phyloP scores from a whole-genome alignment of 495 filamentous ascomycete species.

The Aspergillus campestris region DNA sequence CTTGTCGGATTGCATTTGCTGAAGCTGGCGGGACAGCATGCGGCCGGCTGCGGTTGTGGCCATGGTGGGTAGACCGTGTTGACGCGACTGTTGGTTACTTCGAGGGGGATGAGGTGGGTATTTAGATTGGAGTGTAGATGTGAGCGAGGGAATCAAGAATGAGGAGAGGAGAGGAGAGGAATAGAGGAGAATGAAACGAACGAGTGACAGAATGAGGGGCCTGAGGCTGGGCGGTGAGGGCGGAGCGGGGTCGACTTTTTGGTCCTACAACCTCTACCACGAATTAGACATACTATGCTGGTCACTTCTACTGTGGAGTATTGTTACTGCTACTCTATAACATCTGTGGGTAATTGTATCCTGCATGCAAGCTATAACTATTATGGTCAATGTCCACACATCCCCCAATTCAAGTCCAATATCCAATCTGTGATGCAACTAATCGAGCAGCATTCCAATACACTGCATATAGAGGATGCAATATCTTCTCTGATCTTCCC shows the following conservation, averaged over 20 bases:
- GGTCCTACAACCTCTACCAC: too few relatives aligned
- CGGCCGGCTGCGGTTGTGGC: conserved; percentile 54
- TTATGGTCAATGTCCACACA: too few relatives aligned
- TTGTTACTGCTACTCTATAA: too few relatives aligned
- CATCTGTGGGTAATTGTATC: too few relatives aligned
- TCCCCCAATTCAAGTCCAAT: too few relatives aligned
- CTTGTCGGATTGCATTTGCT: conserved; percentile 85
- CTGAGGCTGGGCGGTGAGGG: conserved; percentile 5
- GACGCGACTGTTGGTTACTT: too few relatives aligned
- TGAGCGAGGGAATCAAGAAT: too few relatives aligned
- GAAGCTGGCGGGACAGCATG: conserved; percentile 76
- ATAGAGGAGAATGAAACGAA: not conserved
- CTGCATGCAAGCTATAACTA: too few relatives aligned
- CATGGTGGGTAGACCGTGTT: conserved; percentile 24
- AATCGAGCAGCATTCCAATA: not conserved
- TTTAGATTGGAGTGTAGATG: too few relatives aligned
- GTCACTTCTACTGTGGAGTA: too few relatives aligned
- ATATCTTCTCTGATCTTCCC: too few relatives aligned
- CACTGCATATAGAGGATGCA: not conserved
- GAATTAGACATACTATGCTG: too few relatives aligned
- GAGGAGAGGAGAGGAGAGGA: not conserved
- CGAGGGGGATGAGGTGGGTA: not conserved
- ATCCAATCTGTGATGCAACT: not conserved
- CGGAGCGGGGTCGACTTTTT: not conserved
- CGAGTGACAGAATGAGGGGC: conserved; percentile 5